Conservation (phyloP, 345 rosid genomes). For the Kernera saxatilis region DNA sequence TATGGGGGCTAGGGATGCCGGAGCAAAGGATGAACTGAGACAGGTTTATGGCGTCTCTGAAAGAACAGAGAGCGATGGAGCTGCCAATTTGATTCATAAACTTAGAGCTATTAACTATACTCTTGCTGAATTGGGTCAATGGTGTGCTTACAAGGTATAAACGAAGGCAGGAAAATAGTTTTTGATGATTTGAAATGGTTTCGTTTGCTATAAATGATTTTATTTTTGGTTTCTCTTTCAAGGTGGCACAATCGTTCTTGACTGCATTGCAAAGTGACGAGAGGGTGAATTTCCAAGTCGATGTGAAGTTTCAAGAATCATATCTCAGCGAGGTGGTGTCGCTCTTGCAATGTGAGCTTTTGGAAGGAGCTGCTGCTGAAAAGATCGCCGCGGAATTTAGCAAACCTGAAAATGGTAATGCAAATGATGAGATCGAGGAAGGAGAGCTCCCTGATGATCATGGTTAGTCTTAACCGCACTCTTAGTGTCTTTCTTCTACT, state of each 20-base stretch:
- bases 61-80: conserved; percentile 98
- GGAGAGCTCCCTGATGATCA: conserved; percentile 95
- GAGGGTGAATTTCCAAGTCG: conserved; percentile 88
- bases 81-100: conserved; percentile 91
- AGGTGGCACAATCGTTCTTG: conserved; percentile 94
- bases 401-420: conserved; percentile 35
- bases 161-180: neutral
- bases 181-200: neutral
- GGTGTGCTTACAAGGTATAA: conserved; percentile 99
- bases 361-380: conserved; percentile 81
- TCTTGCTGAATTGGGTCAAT: conserved; percentile 92
- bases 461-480: conserved; percentile 42
- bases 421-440: conserved; percentile 80
- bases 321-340: conserved; percentile 70
- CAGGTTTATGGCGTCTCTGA: conserved; percentile 98
- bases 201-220: neutral
- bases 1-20: conserved; percentile 99
- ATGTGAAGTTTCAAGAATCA: conserved; percentile 92
- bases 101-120: conserved; percentile 90
- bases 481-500: neutral
- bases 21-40: conserved; percentile 88
- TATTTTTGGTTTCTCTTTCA: conserved; percentile 3
- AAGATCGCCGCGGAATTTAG: conserved; percentile 40
- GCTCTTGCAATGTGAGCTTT: conserved; percentile 76
- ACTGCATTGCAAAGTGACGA: conserved; percentile 90